These are phyloP conservation scores for Phoenix dactylifera DNA, from an alignment of 176 grass and related monocot genomes.

Conservation along the genomic window DNA sequence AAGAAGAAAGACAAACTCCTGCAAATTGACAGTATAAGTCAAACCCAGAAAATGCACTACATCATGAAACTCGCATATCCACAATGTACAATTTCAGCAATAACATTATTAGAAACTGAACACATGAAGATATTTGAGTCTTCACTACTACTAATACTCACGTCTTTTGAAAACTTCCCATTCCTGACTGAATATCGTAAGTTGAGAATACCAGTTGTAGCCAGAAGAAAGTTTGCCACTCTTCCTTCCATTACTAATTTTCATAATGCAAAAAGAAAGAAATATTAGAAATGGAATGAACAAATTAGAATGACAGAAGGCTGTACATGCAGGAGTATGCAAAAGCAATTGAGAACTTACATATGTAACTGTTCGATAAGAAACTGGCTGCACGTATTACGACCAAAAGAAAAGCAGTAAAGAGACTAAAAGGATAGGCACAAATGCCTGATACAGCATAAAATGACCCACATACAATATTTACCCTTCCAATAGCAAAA, in stretches of 20 bases:
- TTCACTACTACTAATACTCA: slow-evolving; percentile 32
- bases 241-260: slow-evolving; percentile 82
- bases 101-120: too few species aligned
- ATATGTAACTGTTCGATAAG: slow-evolving; percentile 98
- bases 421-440: slow-evolving; percentile 30
- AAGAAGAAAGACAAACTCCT: slow-evolving; percentile 76
- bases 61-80: not conserved
- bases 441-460: slow-evolving; percentile 13
- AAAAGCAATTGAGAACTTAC: slow-evolving; percentile 55
- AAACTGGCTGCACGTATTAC: slow-evolving; percentile 76
- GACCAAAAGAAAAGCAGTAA: slow-evolving; percentile 50
- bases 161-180: slow-evolving; percentile 46
- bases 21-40: slow-evolving; percentile 17
- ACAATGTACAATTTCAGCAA: too few species aligned
- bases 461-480: slow-evolving; percentile 15
- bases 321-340: not conserved
- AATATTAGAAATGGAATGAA: slow-evolving; percentile 6
- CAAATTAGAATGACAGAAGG: slow-evolving; percentile 3
- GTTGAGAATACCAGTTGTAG: slow-evolving; percentile 53
- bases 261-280: slow-evolving; percentile 25
- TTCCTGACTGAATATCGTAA: slow-evolving; percentile 34
- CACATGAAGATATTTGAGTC: not conserved
- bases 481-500: slow-evolving; percentile 29
- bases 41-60: slow-evolving; percentile 25
- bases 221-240: slow-evolving; percentile 84